These are phyloP conservation scores for Metarhizium album DNA, from an alignment of 2,329 filamentous ascomycete species.

Conservation along the genomic window DNA sequence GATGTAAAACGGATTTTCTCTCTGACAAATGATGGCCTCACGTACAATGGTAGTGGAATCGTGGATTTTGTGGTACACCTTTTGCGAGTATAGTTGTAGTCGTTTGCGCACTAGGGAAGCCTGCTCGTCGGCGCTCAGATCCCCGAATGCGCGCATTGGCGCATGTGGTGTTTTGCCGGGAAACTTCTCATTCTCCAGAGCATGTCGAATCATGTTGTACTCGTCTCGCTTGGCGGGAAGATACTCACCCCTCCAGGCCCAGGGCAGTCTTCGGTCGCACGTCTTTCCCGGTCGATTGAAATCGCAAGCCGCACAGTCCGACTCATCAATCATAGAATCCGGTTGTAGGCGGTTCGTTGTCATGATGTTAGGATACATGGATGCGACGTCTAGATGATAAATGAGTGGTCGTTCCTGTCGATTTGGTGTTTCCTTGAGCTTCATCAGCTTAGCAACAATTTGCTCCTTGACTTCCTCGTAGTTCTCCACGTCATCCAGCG, in stretches of 20 bases:
- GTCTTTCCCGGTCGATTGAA: conserved; percentile 97
- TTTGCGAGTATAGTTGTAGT: conserved; percentile 87
- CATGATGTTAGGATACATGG: conserved; percentile 99
- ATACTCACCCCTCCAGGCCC: conserved; percentile 98
- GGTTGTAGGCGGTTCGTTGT: conserved; percentile 95
- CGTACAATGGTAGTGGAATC: conserved; percentile 85
- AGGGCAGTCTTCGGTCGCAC: conserved; percentile 86
- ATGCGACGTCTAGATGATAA: conserved; percentile 96
- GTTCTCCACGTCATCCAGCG: conserved; percentile 66
- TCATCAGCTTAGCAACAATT: conserved; percentile 59
- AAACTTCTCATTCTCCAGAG: conserved; percentile 85
- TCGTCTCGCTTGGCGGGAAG: conserved; percentile 92
- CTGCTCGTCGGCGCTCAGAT: conserved; percentile 74
- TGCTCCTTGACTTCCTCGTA: conserved; percentile 78
- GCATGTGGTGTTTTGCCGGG: conserved; percentile 66
- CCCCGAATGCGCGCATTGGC: conserved; percentile 64
- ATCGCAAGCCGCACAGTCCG: conserved; percentile 92
- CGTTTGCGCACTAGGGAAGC: conserved; percentile 72
- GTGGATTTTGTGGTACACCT: conserved; percentile 99
- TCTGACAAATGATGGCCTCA: conserved; percentile 95
- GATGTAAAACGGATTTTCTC: conserved; percentile 97
- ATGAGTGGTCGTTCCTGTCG: conserved; percentile 80
- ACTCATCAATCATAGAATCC: conserved; percentile 97
- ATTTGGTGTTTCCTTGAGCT: conserved; percentile 73
- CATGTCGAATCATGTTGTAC: conserved; percentile 97